These are phyloP conservation scores for Metarhizium humberi DNA, from an alignment of 2,329 filamentous ascomycete species.

Conservation along the genomic window DNA sequence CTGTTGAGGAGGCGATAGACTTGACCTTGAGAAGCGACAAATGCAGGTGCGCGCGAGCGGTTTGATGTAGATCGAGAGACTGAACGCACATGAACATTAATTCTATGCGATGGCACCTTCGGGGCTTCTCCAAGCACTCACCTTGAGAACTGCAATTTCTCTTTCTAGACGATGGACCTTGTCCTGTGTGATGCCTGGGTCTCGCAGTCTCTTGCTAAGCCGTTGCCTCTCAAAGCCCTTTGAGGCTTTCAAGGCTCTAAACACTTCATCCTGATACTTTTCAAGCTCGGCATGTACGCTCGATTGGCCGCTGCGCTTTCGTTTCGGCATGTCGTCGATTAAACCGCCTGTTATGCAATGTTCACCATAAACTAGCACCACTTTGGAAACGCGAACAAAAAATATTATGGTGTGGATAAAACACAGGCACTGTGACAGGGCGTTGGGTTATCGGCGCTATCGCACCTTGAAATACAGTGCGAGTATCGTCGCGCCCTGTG, in stretches of 20 bases:
- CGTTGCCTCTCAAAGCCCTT: slow-evolving; percentile 75
- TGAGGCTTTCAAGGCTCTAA: slow-evolving; percentile 59
- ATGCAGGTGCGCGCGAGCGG: slow-evolving; percentile 46
- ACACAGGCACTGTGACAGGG: not conserved
- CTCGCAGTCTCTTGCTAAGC: slow-evolving; percentile 49
- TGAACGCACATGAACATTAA: slow-evolving; percentile 13
- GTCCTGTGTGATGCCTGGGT: slow-evolving; percentile 33
- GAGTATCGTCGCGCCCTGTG: not conserved
- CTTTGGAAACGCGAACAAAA: not conserved
- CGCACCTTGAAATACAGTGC: not conserved
- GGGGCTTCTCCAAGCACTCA: slow-evolving; percentile 7
- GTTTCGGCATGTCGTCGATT: slow-evolving; percentile 41
- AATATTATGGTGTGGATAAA: not conserved
- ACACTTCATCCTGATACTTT: slow-evolving; percentile 50
- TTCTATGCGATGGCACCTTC: not conserved
- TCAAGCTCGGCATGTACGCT: slow-evolving; percentile 41
- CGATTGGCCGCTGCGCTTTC: slow-evolving; percentile 40
- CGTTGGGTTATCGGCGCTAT: not conserved
- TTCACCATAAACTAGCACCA: not conserved
- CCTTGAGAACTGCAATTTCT: slow-evolving; percentile 49
- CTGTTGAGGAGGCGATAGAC: slow-evolving; percentile 38
- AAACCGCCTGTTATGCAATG: not conserved
- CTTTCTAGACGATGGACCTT: slow-evolving; percentile 53
- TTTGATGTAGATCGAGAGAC: slow-evolving; percentile 49
- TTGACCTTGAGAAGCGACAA: slow-evolving; percentile 46